Evolutionary conservation across 139 green algal species (phyloP).

Genomic region (Spirogloea muscicola): DNA sequence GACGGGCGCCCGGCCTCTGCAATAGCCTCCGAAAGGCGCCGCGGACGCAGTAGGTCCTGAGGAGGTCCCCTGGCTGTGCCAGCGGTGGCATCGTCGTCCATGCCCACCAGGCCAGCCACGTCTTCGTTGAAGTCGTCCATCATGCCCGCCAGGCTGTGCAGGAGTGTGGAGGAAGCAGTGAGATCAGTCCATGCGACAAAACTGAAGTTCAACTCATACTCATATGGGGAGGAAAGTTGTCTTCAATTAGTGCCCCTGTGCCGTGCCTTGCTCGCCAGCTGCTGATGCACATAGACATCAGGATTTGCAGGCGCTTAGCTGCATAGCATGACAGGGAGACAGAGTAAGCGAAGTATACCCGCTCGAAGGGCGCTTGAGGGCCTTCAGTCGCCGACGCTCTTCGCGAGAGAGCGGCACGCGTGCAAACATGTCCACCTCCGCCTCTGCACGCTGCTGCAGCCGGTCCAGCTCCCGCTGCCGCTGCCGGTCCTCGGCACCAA

Average conservation of each 20-base stretch:
- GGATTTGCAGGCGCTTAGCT: too few species aligned
- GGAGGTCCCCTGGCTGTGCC: conserved; percentile 15
- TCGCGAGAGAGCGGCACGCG: conserved; percentile 53
- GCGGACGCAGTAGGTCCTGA: neutral
- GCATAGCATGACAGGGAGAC: neutral
- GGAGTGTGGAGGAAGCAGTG: too few species aligned
- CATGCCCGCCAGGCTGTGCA: conserved; percentile 8
- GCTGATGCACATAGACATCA: too few species aligned
- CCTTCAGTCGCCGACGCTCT: conserved; percentile 74
- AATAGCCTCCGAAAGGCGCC: conserved; percentile 23
- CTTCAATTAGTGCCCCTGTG: too few species aligned
- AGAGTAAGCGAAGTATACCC: neutral
- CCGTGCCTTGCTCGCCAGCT: too few species aligned
- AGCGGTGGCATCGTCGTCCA: conserved; percentile 13
- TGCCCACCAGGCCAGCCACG: conserved; percentile 73
- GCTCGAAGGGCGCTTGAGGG: conserved; percentile 20
- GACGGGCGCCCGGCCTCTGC: conserved; percentile 6
- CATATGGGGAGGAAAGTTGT: too few species aligned
- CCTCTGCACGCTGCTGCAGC: conserved; percentile 66
- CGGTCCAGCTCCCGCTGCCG: conserved; percentile 56
- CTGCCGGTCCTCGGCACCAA: conserved; percentile 1
- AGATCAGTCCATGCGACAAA: too few species aligned
- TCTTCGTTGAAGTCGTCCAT: conserved; percentile 93
- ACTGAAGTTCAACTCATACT: too few species aligned
- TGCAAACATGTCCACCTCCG: conserved; percentile 87